Evolutionary conservation across 169 alveolate species (phyloP), one percentile per base, ranked within the genome.

Genomic region (Eimeria maxima): DNA sequence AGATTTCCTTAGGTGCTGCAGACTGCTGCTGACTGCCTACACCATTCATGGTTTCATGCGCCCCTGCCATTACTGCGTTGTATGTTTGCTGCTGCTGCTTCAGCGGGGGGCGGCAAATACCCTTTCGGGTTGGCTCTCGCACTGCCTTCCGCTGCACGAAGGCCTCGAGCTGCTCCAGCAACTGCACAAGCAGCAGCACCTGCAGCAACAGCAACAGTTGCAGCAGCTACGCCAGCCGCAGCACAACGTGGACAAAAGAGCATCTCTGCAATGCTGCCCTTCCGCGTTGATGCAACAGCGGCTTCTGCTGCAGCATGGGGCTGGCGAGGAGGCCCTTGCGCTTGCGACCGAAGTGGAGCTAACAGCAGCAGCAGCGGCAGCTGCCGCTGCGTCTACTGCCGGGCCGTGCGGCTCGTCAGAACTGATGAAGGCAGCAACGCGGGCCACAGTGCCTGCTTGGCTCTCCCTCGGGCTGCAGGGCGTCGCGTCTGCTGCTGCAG

Each of bases 251-350:
- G 93, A 4, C 20, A 33, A 20, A 20, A 14, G 10, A 1, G 50
- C 69, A 10, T n/a, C 93, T 33, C 38, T 67, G 47, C 57, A 45
- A n/a, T 60, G 80, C 78, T 86, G 55, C 67, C 93, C 93, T 24
- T 33, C 93, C 6, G 57, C 50, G 67, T 18, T 86, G 78, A 14
- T 86, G 93, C 93, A 60, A 29, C 93, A 86, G 78, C 76, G 93
- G 80, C 93, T 86, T 53, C 67, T 86, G 78, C 93, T 86, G 80
- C 80, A 86, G 93, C 93, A 86, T 27, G 93, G 93, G 93, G 93
- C 65, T 45, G 74, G 60, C n/a, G 93, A 86, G n/a, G 93, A 86
- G 93, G 93, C 93, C 45, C 93, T 53, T 8, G 93, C 53, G 8
- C 93, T 86, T 29, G 93, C 78, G 5, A 86, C 18, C 44, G 93